These are phyloP conservation scores for Xylariomycetidae sp. DNA, from an alignment of 2,329 filamentous ascomycete species.

Conservation along the genomic window DNA sequence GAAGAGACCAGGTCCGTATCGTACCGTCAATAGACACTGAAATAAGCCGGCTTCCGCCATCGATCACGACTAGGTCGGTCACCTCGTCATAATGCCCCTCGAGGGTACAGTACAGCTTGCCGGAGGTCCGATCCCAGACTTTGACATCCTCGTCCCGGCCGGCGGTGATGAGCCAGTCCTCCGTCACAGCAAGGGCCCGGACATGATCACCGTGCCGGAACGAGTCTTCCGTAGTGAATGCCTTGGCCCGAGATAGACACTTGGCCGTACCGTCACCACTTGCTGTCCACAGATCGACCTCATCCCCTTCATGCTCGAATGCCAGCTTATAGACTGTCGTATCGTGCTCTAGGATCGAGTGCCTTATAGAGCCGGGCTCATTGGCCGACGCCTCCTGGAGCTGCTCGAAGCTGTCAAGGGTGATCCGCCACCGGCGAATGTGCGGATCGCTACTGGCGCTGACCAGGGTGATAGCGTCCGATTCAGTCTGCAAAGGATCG, in stretches of 20 bases:
- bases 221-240: constrained; percentile 65
- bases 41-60: constrained; percentile 48
- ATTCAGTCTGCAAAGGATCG: constrained; percentile 56
- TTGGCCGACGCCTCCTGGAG: constrained; percentile 40
- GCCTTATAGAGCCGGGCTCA: constrained; percentile 34
- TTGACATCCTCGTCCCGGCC: constrained; percentile 89
- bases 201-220: constrained; percentile 87
- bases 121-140: constrained; percentile 74
- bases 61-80: constrained; percentile 66
- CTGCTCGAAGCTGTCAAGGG: constrained; percentile 46
- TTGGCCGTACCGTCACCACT: constrained; percentile 87
- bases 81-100: constrained; percentile 91
- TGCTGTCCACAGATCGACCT: constrained; percentile 81
- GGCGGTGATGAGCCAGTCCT: constrained; percentile 76
- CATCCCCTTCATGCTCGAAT: constrained; percentile 58
- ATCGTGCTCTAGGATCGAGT: constrained; percentile 70
- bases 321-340: constrained; percentile 80
- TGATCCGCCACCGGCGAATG: constrained; percentile 71
- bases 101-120: constrained; percentile 66
- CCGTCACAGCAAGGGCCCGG: constrained; percentile 68
- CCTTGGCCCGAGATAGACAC: constrained; percentile 62
- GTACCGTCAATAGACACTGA: constrained; percentile 91
- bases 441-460: constrained; percentile 76
- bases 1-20: constrained; percentile 75
- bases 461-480: constrained; percentile 53